A percentile compares a stretch with the other conserved stretches of the same genome.
Conservation (phyloP, 2,329 filamentous ascomycete genomes). For the Ascochyta pisi region DNA sequence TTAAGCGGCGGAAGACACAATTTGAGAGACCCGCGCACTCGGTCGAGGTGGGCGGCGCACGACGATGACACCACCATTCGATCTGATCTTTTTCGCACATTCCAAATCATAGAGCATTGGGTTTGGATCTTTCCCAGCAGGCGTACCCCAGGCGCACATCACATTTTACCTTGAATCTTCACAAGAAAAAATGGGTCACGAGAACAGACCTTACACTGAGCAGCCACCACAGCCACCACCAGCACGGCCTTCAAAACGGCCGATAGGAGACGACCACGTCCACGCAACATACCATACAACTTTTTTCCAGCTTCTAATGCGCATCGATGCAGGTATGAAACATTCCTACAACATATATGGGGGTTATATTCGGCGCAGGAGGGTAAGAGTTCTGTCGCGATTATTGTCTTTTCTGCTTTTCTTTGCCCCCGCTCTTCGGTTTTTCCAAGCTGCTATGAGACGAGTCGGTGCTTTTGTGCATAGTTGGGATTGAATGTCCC, state of each 20-base stretch:
- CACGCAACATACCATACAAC: not conserved
- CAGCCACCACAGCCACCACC: not conserved
- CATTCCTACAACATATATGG: constrained; percentile 21
- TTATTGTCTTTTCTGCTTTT: constrained; percentile 11
- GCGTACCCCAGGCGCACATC: constrained; percentile 12
- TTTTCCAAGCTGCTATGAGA: constrained; percentile 7
- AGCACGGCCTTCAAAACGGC: not conserved
- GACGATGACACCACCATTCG: constrained; percentile 33
- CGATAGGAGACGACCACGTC: not conserved
- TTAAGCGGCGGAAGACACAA: constrained; percentile 45
- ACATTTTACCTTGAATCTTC: constrained; percentile 4
- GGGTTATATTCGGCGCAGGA: constrained; percentile 9
- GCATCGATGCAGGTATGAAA: constrained; percentile 20
- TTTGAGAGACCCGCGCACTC: constrained; percentile 45
- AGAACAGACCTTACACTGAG: constrained; percentile 11
- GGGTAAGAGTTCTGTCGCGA: constrained; percentile 4
- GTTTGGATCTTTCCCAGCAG: constrained; percentile 10
- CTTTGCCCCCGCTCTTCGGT: constrained; percentile 15
- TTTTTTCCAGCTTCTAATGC: constrained; percentile 14
- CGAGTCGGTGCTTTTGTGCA: constrained; percentile 23
- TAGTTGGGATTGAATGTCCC: constrained; percentile 24
- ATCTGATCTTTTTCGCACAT: constrained; percentile 14
- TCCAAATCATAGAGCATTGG: constrained; percentile 16
- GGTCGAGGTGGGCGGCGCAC: constrained; percentile 46
- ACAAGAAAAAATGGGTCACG: constrained; percentile 11